phyloP scores from a whole-genome alignment of 108 stramenopile species.

The Thalassiosira profunda region DNA sequence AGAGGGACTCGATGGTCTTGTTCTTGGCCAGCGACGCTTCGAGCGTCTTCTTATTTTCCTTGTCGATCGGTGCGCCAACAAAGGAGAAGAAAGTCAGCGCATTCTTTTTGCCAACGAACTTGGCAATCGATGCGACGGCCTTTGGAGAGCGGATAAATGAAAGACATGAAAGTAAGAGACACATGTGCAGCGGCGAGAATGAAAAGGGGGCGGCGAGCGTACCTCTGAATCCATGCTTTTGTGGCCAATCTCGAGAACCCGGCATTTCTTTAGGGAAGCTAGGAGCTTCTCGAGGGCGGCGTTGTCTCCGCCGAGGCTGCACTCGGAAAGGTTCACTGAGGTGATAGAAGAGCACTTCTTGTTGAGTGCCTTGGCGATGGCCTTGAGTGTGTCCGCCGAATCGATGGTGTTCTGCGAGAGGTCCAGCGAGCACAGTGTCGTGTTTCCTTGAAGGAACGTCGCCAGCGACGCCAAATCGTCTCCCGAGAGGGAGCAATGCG shows the following conservation, averaged over 20 bases:
- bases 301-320: background rate
- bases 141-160: too few species aligned
- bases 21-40: background rate
- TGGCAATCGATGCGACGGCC: background rate
- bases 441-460: background rate
- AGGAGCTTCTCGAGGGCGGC: background rate
- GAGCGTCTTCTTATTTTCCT: background rate
- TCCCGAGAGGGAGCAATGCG: background rate
- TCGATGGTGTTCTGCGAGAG: slow-evolving; percentile 13
- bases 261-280: background rate
- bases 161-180: too few species aligned
- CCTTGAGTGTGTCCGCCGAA: background rate
- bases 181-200: too few species aligned
- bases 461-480: background rate
- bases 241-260: background rate
- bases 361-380: slow-evolving; percentile 13
- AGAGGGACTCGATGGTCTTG: background rate
- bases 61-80: background rate
- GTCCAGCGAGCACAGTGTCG: slow-evolving; percentile 5
- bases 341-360: background rate
- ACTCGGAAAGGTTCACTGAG: slow-evolving; percentile 8
- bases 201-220: too few species aligned
- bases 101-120: slow-evolving; percentile 3
- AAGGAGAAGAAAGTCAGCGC: background rate
- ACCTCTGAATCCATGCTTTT: background rate